phyloP scores from a whole-genome alignment of 106 monocot genomes.

The Dendrobium chrysotoxum region DNA sequence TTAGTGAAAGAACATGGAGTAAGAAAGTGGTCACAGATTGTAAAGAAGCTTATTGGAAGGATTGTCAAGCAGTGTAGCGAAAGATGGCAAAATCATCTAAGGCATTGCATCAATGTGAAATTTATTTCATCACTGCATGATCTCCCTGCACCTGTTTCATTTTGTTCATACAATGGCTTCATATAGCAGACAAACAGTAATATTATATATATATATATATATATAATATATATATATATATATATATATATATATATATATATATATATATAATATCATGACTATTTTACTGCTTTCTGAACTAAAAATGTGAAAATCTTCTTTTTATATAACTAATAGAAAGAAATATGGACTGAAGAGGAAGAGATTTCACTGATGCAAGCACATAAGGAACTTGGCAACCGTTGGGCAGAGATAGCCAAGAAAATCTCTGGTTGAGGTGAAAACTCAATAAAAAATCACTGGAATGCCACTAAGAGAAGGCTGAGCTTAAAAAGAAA shows the following conservation, averaged over 20 bases:
- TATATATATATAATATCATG: background rate
- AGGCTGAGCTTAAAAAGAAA: constrained; percentile 42
- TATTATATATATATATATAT: too few species aligned
- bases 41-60: constrained; percentile 49
- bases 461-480: constrained; percentile 75
- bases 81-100: constrained; percentile 86
- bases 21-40: constrained; percentile 70
- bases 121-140: background rate
- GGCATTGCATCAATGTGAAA: constrained; percentile 72
- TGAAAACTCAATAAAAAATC: constrained; percentile 79
- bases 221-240: too few species aligned
- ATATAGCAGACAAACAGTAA: too few species aligned
- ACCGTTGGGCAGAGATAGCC: constrained; percentile 65
- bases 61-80: constrained; percentile 94
- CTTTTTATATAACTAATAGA: constrained; percentile 17
- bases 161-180: too few species aligned
- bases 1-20: constrained; percentile 69
- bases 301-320: too few species aligned
- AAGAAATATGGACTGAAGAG: constrained; percentile 65
- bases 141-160: too few species aligned
- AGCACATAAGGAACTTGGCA: constrained; percentile 54
- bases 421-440: constrained; percentile 49
- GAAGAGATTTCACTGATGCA: constrained; percentile 48
- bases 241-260: too few species aligned
- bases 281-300: too few species aligned